These are phyloP conservation scores for Zygotorulaspora sp. DNA, from an alignment of 805 yeast genomes.

Conservation along the genomic window DNA sequence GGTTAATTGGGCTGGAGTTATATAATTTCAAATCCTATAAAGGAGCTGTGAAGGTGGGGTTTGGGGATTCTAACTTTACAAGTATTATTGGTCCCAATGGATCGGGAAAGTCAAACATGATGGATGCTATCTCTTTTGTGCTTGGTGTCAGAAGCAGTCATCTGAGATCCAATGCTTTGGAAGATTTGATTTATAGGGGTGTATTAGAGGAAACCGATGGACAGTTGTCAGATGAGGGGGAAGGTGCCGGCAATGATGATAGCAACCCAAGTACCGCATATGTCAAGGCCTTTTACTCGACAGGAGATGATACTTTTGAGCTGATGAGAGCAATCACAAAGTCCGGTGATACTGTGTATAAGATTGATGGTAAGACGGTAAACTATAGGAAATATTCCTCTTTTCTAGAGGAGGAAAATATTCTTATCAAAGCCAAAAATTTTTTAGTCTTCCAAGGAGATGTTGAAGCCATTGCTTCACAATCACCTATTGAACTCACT, in stretches of 20 bases:
- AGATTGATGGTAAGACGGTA: slow-evolving; percentile 55
- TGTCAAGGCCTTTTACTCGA: slow-evolving; percentile 73
- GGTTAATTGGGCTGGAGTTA: slow-evolving; percentile 71
- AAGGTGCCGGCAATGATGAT: slow-evolving; percentile 20
- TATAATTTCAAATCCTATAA: slow-evolving; percentile 87
- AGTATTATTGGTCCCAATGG: slow-evolving; percentile 98
- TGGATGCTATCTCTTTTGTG: slow-evolving; percentile 95
- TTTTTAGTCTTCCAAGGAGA: slow-evolving; percentile 96
- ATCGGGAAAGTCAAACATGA: slow-evolving; percentile 93
- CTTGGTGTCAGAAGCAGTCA: slow-evolving; percentile 76
- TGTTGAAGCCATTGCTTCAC: slow-evolving; percentile 88
- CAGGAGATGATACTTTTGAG: slow-evolving; percentile 50
- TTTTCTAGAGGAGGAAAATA: slow-evolving; percentile 69
- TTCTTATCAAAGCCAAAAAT: slow-evolving; percentile 82
- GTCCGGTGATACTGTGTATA: slow-evolving; percentile 62
- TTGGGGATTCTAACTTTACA: slow-evolving; percentile 79
- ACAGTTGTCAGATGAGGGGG: slow-evolving; percentile 27
- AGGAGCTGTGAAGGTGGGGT: slow-evolving; percentile 71
- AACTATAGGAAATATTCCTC: slow-evolving; percentile 61
- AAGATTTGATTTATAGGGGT: slow-evolving; percentile 81
- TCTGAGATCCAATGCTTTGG: slow-evolving; percentile 66
- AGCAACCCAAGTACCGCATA: slow-evolving; percentile 47
- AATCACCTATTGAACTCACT: slow-evolving; percentile 71
- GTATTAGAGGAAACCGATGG: slow-evolving; percentile 26
- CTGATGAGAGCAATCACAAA: slow-evolving; percentile 59